These are phyloP conservation scores for Beauveria sp. DNA, from an alignment of 2,329 filamentous ascomycete genomes.

Conservation along the genomic window DNA sequence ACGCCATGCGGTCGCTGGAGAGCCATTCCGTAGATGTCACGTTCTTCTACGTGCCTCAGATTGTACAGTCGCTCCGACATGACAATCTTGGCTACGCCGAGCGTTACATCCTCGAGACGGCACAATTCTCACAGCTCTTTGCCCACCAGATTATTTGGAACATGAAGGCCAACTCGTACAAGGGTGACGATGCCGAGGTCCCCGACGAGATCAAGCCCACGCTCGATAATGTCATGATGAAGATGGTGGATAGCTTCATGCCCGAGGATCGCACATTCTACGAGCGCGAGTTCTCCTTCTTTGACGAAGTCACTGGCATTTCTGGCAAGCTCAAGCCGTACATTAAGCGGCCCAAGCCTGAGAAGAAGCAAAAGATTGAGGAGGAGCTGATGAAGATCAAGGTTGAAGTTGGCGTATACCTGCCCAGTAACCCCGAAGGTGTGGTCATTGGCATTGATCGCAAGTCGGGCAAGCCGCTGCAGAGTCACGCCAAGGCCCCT, in stretches of 20 bases:
- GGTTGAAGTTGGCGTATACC: constrained; percentile 92
- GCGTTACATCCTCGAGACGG: constrained; percentile 92
- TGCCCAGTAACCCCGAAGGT: constrained; percentile 94
- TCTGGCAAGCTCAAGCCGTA: constrained; percentile 92
- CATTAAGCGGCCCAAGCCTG: constrained; percentile 85
- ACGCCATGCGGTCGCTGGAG: constrained; percentile 90
- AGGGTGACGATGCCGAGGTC: constrained; percentile 85
- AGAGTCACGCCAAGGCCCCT: constrained; percentile 95
- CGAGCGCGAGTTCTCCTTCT: constrained; percentile 94
- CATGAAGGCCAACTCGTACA: constrained; percentile 98
- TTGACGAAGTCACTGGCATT: constrained; percentile 90
- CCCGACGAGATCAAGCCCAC: constrained; percentile 91
- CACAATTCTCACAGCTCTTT: constrained; percentile 95
- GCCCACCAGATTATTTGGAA: constrained; percentile 99
- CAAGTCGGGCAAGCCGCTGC: constrained; percentile 93
- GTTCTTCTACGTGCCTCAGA: constrained; percentile 98
- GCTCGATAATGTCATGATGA: constrained; percentile 80
- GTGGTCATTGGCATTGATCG: constrained; percentile 96
- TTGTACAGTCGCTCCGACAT: constrained; percentile 90
- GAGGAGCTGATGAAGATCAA: constrained; percentile 97
- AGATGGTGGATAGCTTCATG: constrained; percentile 77
- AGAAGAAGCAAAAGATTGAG: constrained; percentile 99
- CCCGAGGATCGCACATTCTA: constrained; percentile 76
- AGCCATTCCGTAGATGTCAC: constrained; percentile 94
- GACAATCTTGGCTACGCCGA: constrained; percentile 92